Conservation (phyloP, 2,329 filamentous ascomycete genomes). For the Berkeleyomyces basicola region DNA sequence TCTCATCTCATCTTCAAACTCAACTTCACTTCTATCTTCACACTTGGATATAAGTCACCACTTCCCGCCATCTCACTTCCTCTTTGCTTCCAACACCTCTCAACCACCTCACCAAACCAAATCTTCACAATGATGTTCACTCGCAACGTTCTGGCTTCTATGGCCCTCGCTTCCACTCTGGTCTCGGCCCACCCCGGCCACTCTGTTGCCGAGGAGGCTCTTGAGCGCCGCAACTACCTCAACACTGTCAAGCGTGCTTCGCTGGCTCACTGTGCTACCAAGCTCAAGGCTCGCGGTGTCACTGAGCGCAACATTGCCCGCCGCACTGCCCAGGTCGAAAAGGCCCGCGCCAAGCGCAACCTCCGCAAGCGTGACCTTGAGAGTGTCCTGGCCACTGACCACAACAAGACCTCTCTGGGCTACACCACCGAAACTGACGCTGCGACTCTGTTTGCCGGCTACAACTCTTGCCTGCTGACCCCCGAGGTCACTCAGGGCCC, state of each 20-base stretch:
- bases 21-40: background rate
- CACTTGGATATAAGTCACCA: background rate
- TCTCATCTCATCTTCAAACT: background rate
- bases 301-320: conserved; percentile 28
- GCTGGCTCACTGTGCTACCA: conserved; percentile 29
- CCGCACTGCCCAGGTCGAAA: conserved; percentile 25
- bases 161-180: conserved; percentile 12
- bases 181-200: conserved; percentile 31
- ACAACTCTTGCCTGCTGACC: conserved; percentile 30
- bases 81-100: background rate
- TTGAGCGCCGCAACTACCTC: conserved; percentile 31
- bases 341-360: conserved; percentile 25
- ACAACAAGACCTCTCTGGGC: conserved; percentile 21
- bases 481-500: conserved; percentile 36
- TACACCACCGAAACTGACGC: conserved; percentile 20
- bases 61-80: background rate
- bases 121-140: conserved; percentile 5
- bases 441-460: conserved; percentile 21
- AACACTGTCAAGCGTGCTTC: conserved; percentile 24
- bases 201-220: conserved; percentile 30
- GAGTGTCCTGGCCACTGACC: conserved; percentile 20
- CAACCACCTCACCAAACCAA: background rate
- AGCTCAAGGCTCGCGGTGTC: conserved; percentile 31
- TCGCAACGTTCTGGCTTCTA: conserved; percentile 10
- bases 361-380: conserved; percentile 18